Evolutionary conservation across 768 basidiomycete genomes (phyloP).

Genomic region (Agrocybe pediades): DNA sequence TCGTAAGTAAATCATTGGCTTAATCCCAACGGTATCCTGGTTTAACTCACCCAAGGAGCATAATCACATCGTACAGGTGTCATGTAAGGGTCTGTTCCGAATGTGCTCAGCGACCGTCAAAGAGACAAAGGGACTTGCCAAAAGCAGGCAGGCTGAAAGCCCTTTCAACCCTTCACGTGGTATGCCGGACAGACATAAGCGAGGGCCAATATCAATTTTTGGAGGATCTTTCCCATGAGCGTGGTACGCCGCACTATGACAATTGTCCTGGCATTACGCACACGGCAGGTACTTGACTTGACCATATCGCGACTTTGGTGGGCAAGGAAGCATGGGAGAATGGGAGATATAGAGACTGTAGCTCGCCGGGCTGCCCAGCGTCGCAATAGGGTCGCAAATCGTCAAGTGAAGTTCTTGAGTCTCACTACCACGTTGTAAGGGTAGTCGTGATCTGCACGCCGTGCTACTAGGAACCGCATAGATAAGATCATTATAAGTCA

Average conservation of each 20-base stretch:
- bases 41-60: neutral
- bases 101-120: neutral
- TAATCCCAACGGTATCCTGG: neutral
- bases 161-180: neutral
- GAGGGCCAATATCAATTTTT: neutral
- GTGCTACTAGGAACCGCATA: too few relatives aligned
- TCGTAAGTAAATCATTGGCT: neutral
- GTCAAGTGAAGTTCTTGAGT: neutral
- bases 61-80: conserved; percentile 9
- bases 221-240: neutral
- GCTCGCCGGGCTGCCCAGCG: conserved; percentile 13
- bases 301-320: conserved; percentile 2
- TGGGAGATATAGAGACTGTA: conserved; percentile 3
- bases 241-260: neutral
- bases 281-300: neutral
- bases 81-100: conserved; percentile 22
- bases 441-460: too few relatives aligned
- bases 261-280: conserved; percentile 14
- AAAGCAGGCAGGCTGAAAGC: neutral
- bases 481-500: too few relatives aligned
- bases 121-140: neutral
- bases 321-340: neutral
- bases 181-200: neutral
- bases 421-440: neutral
- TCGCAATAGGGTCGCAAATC: conserved; percentile 3